Conservation (phyloP, 257 asterid genomes). For the Rhazya stricta region DNA sequence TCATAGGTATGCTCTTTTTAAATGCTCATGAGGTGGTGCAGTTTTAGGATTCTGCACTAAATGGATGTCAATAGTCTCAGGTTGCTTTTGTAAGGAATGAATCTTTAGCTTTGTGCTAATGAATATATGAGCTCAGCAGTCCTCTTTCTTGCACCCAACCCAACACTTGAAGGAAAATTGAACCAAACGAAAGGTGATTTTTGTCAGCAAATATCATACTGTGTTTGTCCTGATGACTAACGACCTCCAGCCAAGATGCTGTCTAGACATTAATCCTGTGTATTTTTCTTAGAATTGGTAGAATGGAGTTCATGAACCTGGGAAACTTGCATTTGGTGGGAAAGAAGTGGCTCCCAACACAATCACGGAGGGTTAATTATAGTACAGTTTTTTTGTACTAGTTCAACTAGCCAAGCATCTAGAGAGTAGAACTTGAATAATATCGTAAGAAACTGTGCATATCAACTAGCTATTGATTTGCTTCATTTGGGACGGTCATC, state of each 20-base stretch:
- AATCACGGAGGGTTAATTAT: background rate
- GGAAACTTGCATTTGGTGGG: background rate
- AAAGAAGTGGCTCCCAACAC: background rate
- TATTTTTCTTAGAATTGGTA: background rate
- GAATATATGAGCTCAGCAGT: background rate
- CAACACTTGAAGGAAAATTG: background rate
- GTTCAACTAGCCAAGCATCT: background rate
- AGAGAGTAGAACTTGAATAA: no score
- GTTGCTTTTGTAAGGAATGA: background rate
- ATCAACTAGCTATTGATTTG: background rate
- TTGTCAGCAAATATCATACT: background rate
- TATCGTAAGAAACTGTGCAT: background rate
- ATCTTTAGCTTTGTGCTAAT: background rate
- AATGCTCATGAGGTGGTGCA: background rate
- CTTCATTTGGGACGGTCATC: background rate
- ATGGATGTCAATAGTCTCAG: background rate
- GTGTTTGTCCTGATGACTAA: background rate
- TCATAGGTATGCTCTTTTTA: constrained; percentile 51
- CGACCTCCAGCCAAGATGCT: background rate
- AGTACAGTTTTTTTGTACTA: background rate
- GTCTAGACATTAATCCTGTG: background rate
- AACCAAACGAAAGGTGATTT: background rate
- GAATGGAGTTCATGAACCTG: background rate
- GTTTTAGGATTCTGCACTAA: background rate
- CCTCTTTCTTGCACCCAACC: background rate